A percentile compares a stretch with the other conserved stretches of the same genome.
Evolutionary conservation across 2,329 filamentous ascomycete genomes (phyloP).

Genomic region (Drechslera avenae): DNA sequence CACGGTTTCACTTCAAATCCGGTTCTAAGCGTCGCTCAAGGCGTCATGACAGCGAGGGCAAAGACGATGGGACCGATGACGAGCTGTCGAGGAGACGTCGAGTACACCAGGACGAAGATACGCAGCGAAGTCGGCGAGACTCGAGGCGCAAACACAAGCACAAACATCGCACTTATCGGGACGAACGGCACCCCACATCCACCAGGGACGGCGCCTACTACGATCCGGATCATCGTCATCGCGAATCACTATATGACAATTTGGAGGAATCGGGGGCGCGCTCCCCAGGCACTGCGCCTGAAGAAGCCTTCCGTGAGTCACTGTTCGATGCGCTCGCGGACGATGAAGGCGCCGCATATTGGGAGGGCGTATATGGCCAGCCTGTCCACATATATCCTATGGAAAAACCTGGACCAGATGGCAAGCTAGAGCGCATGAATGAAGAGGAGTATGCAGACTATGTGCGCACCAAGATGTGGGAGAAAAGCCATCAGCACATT

Average conservation of each 20-base stretch:
- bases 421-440: constrained; percentile 78
- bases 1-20: constrained; percentile 50
- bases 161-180: constrained; percentile 17
- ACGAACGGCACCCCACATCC: constrained; percentile 32
- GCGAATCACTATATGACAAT: constrained; percentile 41
- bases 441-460: constrained; percentile 91
- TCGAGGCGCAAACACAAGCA: constrained; percentile 28
- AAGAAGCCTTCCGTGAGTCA: constrained; percentile 85
- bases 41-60: constrained; percentile 20
- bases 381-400: constrained; percentile 81
- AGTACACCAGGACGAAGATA: constrained; percentile 16
- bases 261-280: constrained; percentile 41
- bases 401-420: constrained; percentile 57
- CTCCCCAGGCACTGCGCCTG: constrained; percentile 56
- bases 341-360: constrained; percentile 93
- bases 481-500: constrained; percentile 85
- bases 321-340: constrained; percentile 97
- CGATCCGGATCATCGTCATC: constrained; percentile 37
- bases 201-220: constrained; percentile 39
- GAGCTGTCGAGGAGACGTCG: constrained; percentile 20
- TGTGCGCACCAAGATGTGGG: constrained; percentile 91
- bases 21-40: constrained; percentile 28
- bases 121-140: constrained; percentile 11
- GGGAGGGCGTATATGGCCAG: constrained; percentile 96
- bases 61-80: constrained; percentile 8